A percentile compares a stretch with the other conserved stretches of the same genome.
These are phyloP conservation scores for Calonectria hongkongensis DNA, from an alignment of 2,329 filamentous ascomycete species.

Conservation along the genomic window DNA sequence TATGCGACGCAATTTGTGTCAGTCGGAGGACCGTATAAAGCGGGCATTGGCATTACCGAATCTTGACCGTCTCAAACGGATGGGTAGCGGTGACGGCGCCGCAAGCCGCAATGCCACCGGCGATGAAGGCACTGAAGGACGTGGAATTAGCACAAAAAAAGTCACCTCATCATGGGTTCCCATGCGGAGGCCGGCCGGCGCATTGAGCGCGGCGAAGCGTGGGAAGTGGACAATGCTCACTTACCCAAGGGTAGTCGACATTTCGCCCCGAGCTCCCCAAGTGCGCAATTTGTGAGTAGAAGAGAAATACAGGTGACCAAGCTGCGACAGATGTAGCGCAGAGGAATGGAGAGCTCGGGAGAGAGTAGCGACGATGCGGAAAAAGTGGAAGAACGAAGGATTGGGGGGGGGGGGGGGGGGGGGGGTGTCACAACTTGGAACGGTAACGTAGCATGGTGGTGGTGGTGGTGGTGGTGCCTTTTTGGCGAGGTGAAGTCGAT, in stretches of 20 bases:
- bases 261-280: constrained; percentile 53
- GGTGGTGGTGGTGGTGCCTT: no score
- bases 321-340: constrained; percentile 23
- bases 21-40: constrained; percentile 22
- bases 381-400: constrained; percentile 18
- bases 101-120: constrained; percentile 96
- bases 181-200: constrained; percentile 28
- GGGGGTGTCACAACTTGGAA: no score
- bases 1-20: constrained; percentile 57
- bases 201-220: constrained; percentile 34
- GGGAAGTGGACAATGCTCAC: constrained; percentile 31
- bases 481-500: constrained; percentile 24
- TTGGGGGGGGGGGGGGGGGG: no score
- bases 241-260: constrained; percentile 61
- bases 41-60: constrained; percentile 77
- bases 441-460: no score
- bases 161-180: not conserved
- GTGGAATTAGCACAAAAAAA: constrained; percentile 36
- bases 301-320: constrained; percentile 1
- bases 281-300: constrained; percentile 29
- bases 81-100: constrained; percentile 98
- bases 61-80: constrained; percentile 99
- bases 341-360: constrained; percentile 49
- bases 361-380: constrained; percentile 42
- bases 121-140: constrained; percentile 85